phyloP scores from a whole-genome alignment of 768 basidiomycete species.

The Pulveroboletus sp. region DNA sequence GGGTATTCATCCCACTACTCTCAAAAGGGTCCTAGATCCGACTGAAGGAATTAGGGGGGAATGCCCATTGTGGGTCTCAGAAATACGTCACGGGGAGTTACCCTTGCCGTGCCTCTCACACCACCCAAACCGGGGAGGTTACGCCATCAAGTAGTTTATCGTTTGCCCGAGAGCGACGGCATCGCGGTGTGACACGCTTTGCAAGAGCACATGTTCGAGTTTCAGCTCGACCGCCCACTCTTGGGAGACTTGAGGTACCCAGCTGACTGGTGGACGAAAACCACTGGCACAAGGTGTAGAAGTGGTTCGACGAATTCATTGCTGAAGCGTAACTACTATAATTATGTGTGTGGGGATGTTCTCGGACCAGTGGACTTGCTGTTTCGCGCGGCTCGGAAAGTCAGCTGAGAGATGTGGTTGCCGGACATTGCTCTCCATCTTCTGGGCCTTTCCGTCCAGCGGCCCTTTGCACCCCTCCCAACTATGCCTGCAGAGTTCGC shows the following conservation, averaged over 20 bases:
- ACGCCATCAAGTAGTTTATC: constrained; percentile 89
- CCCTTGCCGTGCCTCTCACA: constrained; percentile 43
- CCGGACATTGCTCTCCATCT: constrained; percentile 37
- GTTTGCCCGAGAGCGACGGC: constrained; percentile 80
- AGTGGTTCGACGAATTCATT: too few relatives aligned
- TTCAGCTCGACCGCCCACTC: not conserved
- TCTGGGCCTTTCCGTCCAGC: constrained; percentile 53
- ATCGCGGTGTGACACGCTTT: constrained; percentile 83
- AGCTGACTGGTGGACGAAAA: too few relatives aligned
- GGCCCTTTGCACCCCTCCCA: constrained; percentile 38
- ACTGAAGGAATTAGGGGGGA: constrained; percentile 86
- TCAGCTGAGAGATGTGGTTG: too few relatives aligned
- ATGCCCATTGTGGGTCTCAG: constrained; percentile 78
- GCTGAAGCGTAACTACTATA: too few relatives aligned
- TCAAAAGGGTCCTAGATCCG: constrained; percentile 44
- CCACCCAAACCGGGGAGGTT: constrained; percentile 75
- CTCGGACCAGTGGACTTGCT: too few relatives aligned
- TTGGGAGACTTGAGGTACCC: too few relatives aligned
- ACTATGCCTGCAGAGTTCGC: constrained; percentile 42
- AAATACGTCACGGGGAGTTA: constrained; percentile 59
- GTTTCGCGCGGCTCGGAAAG: too few relatives aligned
- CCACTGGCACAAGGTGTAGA: too few relatives aligned
- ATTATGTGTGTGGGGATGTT: too few relatives aligned
- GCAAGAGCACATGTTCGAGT: constrained; percentile 67
- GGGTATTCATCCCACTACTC: constrained; percentile 38